Percentiles rank a stretch among this genome's conserved stretches.
Evolutionary conservation across 768 basidiomycete species (phyloP).

Genomic region (Cystoderma amianthinum): DNA sequence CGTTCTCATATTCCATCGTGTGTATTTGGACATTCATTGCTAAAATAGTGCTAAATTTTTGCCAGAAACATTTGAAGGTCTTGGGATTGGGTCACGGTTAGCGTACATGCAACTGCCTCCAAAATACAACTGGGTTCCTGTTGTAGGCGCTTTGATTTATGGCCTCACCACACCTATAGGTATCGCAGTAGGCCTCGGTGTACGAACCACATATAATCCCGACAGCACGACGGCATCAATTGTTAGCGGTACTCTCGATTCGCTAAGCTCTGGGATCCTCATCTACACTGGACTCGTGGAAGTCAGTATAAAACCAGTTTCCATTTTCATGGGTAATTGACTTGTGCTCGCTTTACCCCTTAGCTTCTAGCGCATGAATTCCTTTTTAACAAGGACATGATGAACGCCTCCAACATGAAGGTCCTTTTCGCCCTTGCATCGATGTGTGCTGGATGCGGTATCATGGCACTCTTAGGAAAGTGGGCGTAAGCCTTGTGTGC

Average conservation of each 20-base stretch:
- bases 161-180: conserved; percentile 83
- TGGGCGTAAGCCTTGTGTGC: conserved; percentile 69
- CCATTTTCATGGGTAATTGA: neutral
- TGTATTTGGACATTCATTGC: conserved; percentile 18
- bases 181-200: conserved; percentile 77
- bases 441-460: conserved; percentile 74
- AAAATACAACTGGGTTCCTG: conserved; percentile 49
- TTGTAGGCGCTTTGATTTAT: conserved; percentile 56
- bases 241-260: conserved; percentile 81
- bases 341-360: conserved; percentile 8
- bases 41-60: neutral
- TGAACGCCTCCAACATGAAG: conserved; percentile 54
- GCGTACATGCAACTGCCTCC: conserved; percentile 63
- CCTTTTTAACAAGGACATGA: conserved; percentile 83
- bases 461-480: conserved; percentile 88
- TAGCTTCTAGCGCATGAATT: conserved; percentile 93
- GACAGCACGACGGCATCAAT: conserved; percentile 68
- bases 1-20: conserved; percentile 90
- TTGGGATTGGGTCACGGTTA: conserved; percentile 87
- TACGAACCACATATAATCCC: conserved; percentile 77
- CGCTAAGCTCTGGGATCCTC: conserved; percentile 82
- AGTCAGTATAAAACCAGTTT: conserved; percentile 40
- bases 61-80: conserved; percentile 87
- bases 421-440: conserved; percentile 69
- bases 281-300: conserved; percentile 86